Conservation (phyloP, 2,329 filamentous ascomycete species). For the Diaporthe ilicicola region DNA sequence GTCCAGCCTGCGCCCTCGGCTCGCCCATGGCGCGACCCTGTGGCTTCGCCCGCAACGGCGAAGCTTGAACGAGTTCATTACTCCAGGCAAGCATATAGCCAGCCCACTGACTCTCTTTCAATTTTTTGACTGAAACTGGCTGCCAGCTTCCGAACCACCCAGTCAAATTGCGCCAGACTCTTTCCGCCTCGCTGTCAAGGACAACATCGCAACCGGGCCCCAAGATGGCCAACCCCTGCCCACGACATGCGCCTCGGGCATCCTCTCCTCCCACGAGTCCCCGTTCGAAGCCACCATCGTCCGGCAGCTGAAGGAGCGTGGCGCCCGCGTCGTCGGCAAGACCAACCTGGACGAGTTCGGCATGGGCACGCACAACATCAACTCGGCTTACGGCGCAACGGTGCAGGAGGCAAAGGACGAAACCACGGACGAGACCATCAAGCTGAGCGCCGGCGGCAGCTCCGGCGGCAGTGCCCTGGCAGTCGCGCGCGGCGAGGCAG, state of each 20-base stretch:
- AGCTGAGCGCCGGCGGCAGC: slow-evolving; percentile 81
- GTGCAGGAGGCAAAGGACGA: slow-evolving; percentile 33
- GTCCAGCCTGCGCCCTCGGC: slow-evolving; percentile 31
- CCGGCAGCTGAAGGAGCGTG: slow-evolving; percentile 68
- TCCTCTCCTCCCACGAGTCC: slow-evolving; percentile 74
- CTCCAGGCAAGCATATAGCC: slow-evolving; percentile 6
- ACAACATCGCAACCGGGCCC: slow-evolving; percentile 73
- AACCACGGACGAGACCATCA: slow-evolving; percentile 35
- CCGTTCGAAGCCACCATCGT: slow-evolving; percentile 88
- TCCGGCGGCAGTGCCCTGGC: slow-evolving; percentile 94
- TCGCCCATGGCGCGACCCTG: slow-evolving; percentile 25
- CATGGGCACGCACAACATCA: slow-evolving; percentile 47
- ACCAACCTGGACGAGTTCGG: slow-evolving; percentile 83
- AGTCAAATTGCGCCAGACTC: not conserved
- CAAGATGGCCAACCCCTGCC: slow-evolving; percentile 52
- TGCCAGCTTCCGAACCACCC: not conserved
- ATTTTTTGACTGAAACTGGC: not conserved
- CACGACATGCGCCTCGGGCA: slow-evolving; percentile 85
- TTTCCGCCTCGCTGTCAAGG: slow-evolving; percentile 72
- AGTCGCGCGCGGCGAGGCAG: slow-evolving; percentile 68
- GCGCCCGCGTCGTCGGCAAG: slow-evolving; percentile 75
- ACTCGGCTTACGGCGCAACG: slow-evolving; percentile 41
- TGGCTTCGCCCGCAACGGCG: slow-evolving; percentile 26
- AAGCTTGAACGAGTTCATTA: slow-evolving; percentile 32
- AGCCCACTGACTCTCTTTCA: no score